These are phyloP conservation scores for Saturnispora serradocipensis DNA, from an alignment of 805 yeast species.

Conservation along the genomic window DNA sequence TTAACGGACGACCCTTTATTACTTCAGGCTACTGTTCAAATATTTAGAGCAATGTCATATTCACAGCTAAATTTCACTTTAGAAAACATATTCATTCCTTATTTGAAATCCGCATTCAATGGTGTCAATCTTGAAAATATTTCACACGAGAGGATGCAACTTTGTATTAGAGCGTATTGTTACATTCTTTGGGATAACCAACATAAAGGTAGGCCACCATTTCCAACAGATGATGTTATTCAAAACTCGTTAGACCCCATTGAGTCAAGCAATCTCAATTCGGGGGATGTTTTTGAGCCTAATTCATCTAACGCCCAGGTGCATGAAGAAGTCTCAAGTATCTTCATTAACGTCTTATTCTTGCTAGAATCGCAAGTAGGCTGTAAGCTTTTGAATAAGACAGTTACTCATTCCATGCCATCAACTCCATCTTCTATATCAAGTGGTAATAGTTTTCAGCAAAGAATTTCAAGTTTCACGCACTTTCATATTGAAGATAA, in stretches of 20 bases:
- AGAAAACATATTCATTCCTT: constrained; percentile 67
- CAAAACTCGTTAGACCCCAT: constrained; percentile 27
- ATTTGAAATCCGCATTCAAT: constrained; percentile 53
- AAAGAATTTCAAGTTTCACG: constrained; percentile 32
- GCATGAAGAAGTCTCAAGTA: constrained; percentile 64
- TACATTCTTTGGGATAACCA: constrained; percentile 59
- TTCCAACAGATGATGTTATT: constrained; percentile 52
- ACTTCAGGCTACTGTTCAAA: constrained; percentile 58
- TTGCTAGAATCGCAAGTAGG: constrained; percentile 56
- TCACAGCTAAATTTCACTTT: constrained; percentile 70
- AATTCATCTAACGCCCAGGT: constrained; percentile 38
- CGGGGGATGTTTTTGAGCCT: constrained; percentile 35
- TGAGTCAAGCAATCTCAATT: constrained; percentile 23
- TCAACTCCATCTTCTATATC: constrained; percentile 17
- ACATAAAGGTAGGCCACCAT: constrained; percentile 52
- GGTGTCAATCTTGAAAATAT: constrained; percentile 51
- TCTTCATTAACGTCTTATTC: constrained; percentile 45
- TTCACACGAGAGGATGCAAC: constrained; percentile 58
- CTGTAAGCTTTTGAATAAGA: constrained; percentile 21
- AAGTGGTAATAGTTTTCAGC: constrained; percentile 21
- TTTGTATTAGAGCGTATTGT: constrained; percentile 64
- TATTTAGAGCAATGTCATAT: constrained; percentile 69
- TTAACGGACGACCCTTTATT: constrained; percentile 51
- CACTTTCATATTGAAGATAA: constrained; percentile 28
- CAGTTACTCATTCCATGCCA: constrained; percentile 7